A percentile compares a stretch with the other conserved stretches of the same genome.
These are phyloP conservation scores for Gracilaria vermiculophylla DNA, from an alignment of 23 red algal species.

Conservation along the genomic window DNA sequence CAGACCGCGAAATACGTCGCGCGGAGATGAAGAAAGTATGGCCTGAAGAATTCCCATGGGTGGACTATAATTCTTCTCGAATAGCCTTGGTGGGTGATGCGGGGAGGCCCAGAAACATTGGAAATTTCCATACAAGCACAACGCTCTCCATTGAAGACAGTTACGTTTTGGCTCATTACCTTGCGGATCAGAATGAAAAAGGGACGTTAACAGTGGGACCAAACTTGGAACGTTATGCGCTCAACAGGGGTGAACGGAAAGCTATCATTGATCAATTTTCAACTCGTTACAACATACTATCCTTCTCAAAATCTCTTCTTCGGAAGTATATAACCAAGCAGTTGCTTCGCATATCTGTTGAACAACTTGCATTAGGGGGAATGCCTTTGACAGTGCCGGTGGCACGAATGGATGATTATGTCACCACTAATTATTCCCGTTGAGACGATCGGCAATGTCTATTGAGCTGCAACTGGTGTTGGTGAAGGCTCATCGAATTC, in stretches of 20 bases:
- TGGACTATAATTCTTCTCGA: conserved; percentile 38
- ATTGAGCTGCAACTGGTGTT: conserved; percentile 11
- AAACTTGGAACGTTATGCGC: conserved; percentile 17
- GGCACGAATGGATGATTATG: neutral
- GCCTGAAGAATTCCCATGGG: conserved; percentile 60
- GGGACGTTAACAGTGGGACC: conserved; percentile 26
- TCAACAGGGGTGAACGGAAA: conserved; percentile 19
- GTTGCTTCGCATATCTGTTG: conserved; percentile 5
- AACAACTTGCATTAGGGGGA: conserved; percentile 7
- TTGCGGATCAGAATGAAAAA: conserved; percentile 55
- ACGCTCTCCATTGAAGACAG: conserved; percentile 59
- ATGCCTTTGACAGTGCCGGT: neutral
- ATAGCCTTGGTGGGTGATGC: conserved; percentile 59
- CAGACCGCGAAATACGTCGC: conserved; percentile 41
- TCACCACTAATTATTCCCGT: neutral
- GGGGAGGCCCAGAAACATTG: conserved; percentile 20
- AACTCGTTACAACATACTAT: conserved; percentile 26
- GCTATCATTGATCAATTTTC: conserved; percentile 30
- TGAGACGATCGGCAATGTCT: neutral
- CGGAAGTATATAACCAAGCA: conserved; percentile 32
- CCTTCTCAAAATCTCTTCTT: conserved; percentile 17
- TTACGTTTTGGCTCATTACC: conserved; percentile 40
- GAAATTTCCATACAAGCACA: conserved; percentile 39
- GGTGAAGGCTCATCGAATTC: conserved; percentile 41
- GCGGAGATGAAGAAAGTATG: conserved; percentile 59